A percentile compares a stretch with the other conserved stretches of the same genome.
These are phyloP conservation scores for Boechera divaricarpa DNA, from an alignment of 345 rosid genomes.

Conservation along the genomic window DNA sequence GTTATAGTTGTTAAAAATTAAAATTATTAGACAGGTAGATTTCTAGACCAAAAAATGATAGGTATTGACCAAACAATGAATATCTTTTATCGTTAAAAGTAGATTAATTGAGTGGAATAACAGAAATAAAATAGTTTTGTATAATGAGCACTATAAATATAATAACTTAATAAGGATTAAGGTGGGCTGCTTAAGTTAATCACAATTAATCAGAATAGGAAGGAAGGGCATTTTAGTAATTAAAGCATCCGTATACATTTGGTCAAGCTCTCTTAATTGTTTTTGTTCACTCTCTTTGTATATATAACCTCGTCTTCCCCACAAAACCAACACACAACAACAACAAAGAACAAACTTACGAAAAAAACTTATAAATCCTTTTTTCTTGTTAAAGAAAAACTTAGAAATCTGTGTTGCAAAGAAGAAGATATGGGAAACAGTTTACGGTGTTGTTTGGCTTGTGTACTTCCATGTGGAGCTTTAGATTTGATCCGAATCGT, in stretches of 20 bases:
- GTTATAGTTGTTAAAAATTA: conserved; percentile 16
- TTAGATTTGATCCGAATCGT: conserved; percentile 92
- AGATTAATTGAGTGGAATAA: conserved; percentile 22
- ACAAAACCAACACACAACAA: conserved; percentile 31
- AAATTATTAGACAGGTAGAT: neutral
- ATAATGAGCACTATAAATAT: neutral
- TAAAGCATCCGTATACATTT: conserved; percentile 7
- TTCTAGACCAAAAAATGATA: neutral
- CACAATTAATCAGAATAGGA: conserved; percentile 1
- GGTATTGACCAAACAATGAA: neutral
- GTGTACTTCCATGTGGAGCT: conserved; percentile 96
- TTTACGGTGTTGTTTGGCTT: conserved; percentile 89
- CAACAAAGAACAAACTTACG: neutral
- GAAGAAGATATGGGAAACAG: conserved; percentile 76
- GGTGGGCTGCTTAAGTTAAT: conserved; percentile 42
- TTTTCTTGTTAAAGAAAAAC: neutral
- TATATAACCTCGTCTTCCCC: conserved; percentile 28
- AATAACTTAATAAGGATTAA: neutral
- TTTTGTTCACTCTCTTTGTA: conserved; percentile 21
- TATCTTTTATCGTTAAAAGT: neutral
- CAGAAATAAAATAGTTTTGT: neutral
- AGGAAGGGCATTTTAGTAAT: conserved; percentile 24
- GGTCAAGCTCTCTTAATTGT: conserved; percentile 27
- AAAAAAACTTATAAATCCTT: neutral
- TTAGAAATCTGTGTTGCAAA: neutral